phyloP scores from a whole-genome alignment of 768 basidiomycete species.

The Chalciporus chontae region DNA sequence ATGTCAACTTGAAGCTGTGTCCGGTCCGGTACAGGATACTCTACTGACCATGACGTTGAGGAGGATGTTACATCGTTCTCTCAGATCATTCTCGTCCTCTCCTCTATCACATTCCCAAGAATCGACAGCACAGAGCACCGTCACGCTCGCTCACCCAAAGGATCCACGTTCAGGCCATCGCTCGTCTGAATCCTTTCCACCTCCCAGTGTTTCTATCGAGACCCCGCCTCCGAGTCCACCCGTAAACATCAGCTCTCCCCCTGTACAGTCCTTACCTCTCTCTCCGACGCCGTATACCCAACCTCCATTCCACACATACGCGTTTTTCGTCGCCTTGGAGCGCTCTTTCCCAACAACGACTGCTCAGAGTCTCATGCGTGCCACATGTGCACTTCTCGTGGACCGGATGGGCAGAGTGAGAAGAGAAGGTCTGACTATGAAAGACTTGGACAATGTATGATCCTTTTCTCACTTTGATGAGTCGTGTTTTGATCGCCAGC shows the following conservation, averaged over 20 bases:
- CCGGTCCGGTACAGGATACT: too few relatives aligned
- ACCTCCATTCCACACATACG: constrained; percentile 82
- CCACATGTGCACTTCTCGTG: constrained; percentile 74
- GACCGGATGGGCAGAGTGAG: constrained; percentile 70
- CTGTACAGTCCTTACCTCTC: constrained; percentile 2
- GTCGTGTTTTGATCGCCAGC: neutral
- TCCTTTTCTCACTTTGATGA: neutral
- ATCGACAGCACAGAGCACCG: constrained; percentile 1
- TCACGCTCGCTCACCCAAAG: constrained; percentile 14
- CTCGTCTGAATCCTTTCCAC: constrained; percentile 1
- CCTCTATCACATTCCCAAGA: constrained; percentile 2
- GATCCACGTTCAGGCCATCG: constrained; percentile 13
- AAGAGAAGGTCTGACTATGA: constrained; percentile 65
- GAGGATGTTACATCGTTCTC: neutral
- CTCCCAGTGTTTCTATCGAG: neutral
- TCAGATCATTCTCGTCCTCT: neutral
- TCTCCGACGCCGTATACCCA: constrained; percentile 43
- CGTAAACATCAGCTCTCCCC: constrained; percentile 10
- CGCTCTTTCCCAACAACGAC: constrained; percentile 70
- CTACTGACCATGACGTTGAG: neutral
- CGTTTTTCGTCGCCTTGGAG: constrained; percentile 69
- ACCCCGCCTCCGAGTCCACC: constrained; percentile 12
- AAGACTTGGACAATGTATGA: constrained; percentile 81
- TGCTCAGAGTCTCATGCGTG: constrained; percentile 79
- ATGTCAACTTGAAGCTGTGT: too few relatives aligned